Evolutionary conservation across 2,329 filamentous ascomycete species (phyloP).

Genomic region (Coniella lustricola): DNA sequence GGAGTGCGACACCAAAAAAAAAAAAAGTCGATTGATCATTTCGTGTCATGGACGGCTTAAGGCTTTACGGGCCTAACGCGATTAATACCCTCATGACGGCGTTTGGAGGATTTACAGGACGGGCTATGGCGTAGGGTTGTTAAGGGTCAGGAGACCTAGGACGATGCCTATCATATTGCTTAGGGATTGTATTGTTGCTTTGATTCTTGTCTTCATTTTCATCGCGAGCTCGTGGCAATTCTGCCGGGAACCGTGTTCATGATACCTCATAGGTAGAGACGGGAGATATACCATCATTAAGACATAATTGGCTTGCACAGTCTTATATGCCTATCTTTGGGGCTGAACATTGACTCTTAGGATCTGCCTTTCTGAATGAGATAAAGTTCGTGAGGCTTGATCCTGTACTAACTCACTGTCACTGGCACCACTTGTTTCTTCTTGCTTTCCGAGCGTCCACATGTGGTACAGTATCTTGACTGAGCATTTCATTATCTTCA

Average conservation of each 20-base stretch:
- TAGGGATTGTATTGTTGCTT: not conserved
- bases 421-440: too few relatives aligned
- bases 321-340: too few relatives aligned
- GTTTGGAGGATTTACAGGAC: not conserved
- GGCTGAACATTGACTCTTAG: too few relatives aligned
- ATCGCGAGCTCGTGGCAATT: not conserved
- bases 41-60: not conserved
- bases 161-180: not conserved
- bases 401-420: too few relatives aligned
- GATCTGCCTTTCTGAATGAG: too few relatives aligned
- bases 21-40: not conserved
- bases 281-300: not conserved
- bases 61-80: not conserved
- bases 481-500: too few relatives aligned
- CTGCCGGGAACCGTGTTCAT: not conserved
- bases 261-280: not conserved
- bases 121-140: not conserved
- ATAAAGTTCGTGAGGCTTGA: too few relatives aligned
- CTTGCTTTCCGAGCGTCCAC: too few relatives aligned
- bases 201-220: not conserved
- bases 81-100: conserved; percentile 5
- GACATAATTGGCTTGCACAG: not conserved
- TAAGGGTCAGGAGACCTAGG: not conserved
- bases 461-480: too few relatives aligned
- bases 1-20: not conserved